These are phyloP conservation scores for Cyberlindnera suaveolens DNA, from an alignment of 805 yeast species.

Conservation along the genomic window DNA sequence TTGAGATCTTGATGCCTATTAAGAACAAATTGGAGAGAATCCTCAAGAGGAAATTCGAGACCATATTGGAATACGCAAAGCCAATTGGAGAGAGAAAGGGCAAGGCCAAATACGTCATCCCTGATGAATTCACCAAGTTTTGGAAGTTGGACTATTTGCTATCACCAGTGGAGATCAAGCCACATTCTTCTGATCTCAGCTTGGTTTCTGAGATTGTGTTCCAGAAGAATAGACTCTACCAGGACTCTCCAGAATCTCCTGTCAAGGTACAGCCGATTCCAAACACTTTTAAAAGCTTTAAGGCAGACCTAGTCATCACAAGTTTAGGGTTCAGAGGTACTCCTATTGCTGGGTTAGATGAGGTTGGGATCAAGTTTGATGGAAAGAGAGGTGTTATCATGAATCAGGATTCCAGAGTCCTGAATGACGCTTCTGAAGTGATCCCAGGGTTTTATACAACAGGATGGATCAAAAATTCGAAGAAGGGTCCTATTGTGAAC, in stretches of 20 bases:
- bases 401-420: slow-evolving; percentile 40
- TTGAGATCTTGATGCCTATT: slow-evolving; percentile 39
- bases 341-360: slow-evolving; percentile 48
- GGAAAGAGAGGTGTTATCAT: slow-evolving; percentile 35
- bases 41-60: slow-evolving; percentile 56
- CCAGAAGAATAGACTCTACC: slow-evolving; percentile 37
- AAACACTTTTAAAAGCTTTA: slow-evolving; percentile 22
- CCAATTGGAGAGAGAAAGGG: slow-evolving; percentile 24
- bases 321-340: slow-evolving; percentile 80
- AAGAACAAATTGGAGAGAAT: slow-evolving; percentile 51
- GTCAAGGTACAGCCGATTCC: slow-evolving; percentile 22
- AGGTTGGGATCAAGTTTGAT: slow-evolving; percentile 44
- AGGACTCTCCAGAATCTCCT: slow-evolving; percentile 27
- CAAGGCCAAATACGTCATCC: slow-evolving; percentile 15
- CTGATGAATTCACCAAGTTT: slow-evolving; percentile 8
- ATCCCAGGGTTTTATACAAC: slow-evolving; percentile 60
- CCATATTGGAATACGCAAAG: slow-evolving; percentile 47
- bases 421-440: slow-evolving; percentile 19
- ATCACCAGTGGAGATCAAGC: slow-evolving; percentile 50
- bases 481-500: slow-evolving; percentile 84
- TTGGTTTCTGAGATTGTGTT: slow-evolving; percentile 39
- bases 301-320: slow-evolving; percentile 64
- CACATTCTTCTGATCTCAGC: slow-evolving; percentile 27
- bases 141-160: slow-evolving; percentile 72
- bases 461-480: slow-evolving; percentile 90